phyloP scores from a whole-genome alignment of 495 filamentous ascomycete species.

The Bombardia bombarda region DNA sequence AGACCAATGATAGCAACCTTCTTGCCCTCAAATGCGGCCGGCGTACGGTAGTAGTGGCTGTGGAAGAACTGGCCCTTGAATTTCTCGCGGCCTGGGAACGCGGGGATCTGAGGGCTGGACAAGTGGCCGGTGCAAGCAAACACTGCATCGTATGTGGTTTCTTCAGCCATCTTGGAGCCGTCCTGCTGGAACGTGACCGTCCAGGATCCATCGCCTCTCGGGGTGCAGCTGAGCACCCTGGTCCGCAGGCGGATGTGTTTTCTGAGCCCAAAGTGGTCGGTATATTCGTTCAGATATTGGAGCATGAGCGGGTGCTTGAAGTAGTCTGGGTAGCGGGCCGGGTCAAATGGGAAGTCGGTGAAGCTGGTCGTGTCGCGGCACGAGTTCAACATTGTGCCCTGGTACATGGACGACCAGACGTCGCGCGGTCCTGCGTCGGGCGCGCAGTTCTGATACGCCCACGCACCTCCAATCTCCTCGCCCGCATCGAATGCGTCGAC shows the following conservation, averaged over 20 bases:
- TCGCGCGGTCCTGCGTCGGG: conserved; percentile 1
- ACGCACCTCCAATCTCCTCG: conserved; percentile 20
- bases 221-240: conserved; percentile 11
- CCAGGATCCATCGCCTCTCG: conserved; percentile 2
- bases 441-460: conserved; percentile 10
- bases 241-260: conserved; percentile 17
- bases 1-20: conserved; percentile 22
- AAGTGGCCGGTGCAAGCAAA: conserved; percentile 23
- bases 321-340: conserved; percentile 16
- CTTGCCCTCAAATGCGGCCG: conserved; percentile 18
- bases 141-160: conserved; percentile 18
- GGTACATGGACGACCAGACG: conserved; percentile 13
- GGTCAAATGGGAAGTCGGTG: conserved; percentile 29
- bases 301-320: conserved; percentile 15
- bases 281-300: conserved; percentile 23
- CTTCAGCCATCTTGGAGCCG: conserved; percentile 2
- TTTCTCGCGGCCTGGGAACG: conserved; percentile 15
- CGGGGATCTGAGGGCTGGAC: conserved; percentile 15
- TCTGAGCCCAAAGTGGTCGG: conserved; percentile 17
- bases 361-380: conserved; percentile 20
- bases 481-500: conserved; percentile 20
- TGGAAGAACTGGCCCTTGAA: conserved; percentile 20
- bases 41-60: conserved; percentile 24
- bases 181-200: conserved; percentile 5
- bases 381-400: conserved; percentile 19